Evolutionary conservation across 352 stramenopile species (phyloP), one percentile per base, ranked within the genome.

Genomic region (Aphanomyces cochlioides): DNA sequence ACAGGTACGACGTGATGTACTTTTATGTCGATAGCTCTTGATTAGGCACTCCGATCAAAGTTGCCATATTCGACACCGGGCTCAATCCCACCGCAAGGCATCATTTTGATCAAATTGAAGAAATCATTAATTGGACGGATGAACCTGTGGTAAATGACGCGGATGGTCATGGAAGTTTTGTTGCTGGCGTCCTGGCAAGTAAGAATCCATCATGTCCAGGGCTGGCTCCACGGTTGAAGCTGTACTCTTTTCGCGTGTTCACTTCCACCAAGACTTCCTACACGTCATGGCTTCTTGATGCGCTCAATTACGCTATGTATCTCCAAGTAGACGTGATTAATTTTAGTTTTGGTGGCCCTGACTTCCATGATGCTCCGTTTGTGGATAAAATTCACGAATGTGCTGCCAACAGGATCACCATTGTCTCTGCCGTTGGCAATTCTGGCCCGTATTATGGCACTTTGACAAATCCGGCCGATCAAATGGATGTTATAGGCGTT

Each of bases 231-330:
- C 83, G 92, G 50, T 81, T 83, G 10, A 76, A 90, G 47, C 67
- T 96, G 36, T 89, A 84, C 39, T 79, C 93, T 39, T 96, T 95
- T 19, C 80, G 85, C 28, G 91, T 94, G 67, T 96, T 96, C 75
- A 95, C 85, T 7, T 80, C 76, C n/a, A 76, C 92, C 13, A 87
- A 93, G 63, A 73, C 94, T 38, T 93, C 85, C 34, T 96, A 94
- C 68, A 96, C 89, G 34, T 93, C 88, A 12, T 96, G 88, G 89
- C 95, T 95, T 73, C 78, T 96, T 4, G 89, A 96, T 61, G 89
- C 88, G 5, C 94, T 96, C 74, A 96, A 96, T 67, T 96, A 95
- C 71, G 85, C 88, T 17, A 66, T 96, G 5, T 92, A 87, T 57
- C 78, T 84, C 38, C 68, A 76, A 8, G 81, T 96, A 36, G 77